Evolutionary conservation across 2,329 filamentous ascomycete genomes (phyloP).

Genomic region (Monilinia polystroma): DNA sequence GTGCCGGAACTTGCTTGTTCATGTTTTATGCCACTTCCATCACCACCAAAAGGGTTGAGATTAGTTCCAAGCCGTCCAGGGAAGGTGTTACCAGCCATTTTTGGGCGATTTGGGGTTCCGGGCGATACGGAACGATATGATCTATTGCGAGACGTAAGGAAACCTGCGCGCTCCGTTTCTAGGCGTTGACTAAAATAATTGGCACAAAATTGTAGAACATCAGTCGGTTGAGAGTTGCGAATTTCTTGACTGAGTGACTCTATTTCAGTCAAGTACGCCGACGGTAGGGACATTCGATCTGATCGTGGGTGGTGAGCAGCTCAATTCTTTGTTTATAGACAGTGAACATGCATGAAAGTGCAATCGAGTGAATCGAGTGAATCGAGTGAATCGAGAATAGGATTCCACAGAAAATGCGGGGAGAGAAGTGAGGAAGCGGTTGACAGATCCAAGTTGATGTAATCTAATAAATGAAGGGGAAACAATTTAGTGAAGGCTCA

Average conservation of each 20-base stretch:
- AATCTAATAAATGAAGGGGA: slow-evolving; percentile 13
- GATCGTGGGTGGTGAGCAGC: slow-evolving; percentile 3
- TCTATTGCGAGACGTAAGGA: slow-evolving; percentile 45
- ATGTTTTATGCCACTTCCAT: slow-evolving; percentile 37
- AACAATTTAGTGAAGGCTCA: slow-evolving; percentile 13
- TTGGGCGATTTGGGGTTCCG: slow-evolving; percentile 40
- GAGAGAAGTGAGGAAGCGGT: not conserved
- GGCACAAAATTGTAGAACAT: slow-evolving; percentile 69
- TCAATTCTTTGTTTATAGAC: slow-evolving; percentile 20
- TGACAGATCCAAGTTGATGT: not conserved
- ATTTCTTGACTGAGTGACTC: slow-evolving; percentile 62
- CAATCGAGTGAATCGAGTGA: not conserved
- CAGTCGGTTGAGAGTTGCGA: slow-evolving; percentile 55
- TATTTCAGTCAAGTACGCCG: slow-evolving; percentile 61
- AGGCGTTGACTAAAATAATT: slow-evolving; percentile 67
- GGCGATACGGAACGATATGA: slow-evolving; percentile 38
- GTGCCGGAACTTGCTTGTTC: slow-evolving; percentile 53
- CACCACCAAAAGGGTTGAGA: slow-evolving; percentile 70
- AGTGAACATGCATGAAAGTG: slow-evolving; percentile 6
- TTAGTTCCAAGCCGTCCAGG: slow-evolving; percentile 68
- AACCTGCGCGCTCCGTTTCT: slow-evolving; percentile 61
- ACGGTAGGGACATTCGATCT: slow-evolving; percentile 49
- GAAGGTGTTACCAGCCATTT: slow-evolving; percentile 74
- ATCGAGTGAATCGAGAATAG: slow-evolving; percentile 9
- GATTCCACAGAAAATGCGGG: slow-evolving; percentile 15